Evolutionary conservation across 2,329 filamentous ascomycete species (phyloP).

Genomic region (Rosellinia necatrix): DNA sequence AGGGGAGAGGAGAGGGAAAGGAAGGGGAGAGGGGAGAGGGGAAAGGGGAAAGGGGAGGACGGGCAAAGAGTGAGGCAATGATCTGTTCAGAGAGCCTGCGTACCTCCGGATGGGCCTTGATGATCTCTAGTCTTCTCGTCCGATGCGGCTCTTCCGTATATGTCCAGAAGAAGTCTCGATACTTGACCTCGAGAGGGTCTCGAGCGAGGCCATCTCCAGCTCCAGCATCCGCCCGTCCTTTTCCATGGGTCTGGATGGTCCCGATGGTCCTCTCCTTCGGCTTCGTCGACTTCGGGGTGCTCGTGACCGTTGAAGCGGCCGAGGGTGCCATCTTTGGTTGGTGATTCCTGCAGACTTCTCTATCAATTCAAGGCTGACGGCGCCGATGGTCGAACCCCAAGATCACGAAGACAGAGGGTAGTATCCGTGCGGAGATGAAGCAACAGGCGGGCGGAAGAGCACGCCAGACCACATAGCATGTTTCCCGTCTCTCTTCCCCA

Average conservation of each 20-base stretch:
- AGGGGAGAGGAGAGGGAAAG: slow-evolving; percentile 25
- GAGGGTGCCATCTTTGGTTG: slow-evolving; percentile 36
- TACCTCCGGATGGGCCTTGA: slow-evolving; percentile 97
- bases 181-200: slow-evolving; percentile 47
- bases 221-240: slow-evolving; percentile 24
- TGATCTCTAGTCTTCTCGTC: slow-evolving; percentile 87
- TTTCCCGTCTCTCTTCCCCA: slow-evolving; percentile 1
- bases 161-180: slow-evolving; percentile 90
- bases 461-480: not conserved
- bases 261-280: slow-evolving; percentile 34
- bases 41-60: not conserved
- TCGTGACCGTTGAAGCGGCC: slow-evolving; percentile 37
- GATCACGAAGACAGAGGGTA: not conserved
- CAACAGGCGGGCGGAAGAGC: not conserved
- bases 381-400: not conserved
- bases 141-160: slow-evolving; percentile 98
- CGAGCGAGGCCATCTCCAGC: slow-evolving; percentile 36
- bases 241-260: slow-evolving; percentile 34
- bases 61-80: too few species aligned
- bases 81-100: slow-evolving; percentile 23
- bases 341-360: not conserved
- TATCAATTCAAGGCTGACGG: not conserved
- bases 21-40: not conserved
- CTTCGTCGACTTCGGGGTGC: slow-evolving; percentile 26
- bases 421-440: too few species aligned